Evolutionary conservation across 345 rosid genomes (phyloP).

Genomic region (Cardiospermum halicacabum): DNA sequence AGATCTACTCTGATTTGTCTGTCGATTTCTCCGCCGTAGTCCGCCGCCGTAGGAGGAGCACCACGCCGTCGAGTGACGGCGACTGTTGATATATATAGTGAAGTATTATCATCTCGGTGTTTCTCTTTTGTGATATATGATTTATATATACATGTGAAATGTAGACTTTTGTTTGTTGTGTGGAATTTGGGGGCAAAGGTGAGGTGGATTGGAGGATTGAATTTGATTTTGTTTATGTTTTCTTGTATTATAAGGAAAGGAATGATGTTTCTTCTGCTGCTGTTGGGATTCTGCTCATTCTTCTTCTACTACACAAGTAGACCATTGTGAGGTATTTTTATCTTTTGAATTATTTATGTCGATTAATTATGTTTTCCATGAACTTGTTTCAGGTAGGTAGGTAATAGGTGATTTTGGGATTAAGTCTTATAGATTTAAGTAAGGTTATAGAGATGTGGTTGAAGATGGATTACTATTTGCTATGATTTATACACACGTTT

Average conservation of each 20-base stretch:
- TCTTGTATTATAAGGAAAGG: slow-evolving; percentile 14
- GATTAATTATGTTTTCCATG: no score
- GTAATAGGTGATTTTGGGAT: no score
- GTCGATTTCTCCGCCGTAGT: slow-evolving; percentile 22
- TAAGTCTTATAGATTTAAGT: neutral
- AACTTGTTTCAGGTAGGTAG: no score
- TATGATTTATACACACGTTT: no score
- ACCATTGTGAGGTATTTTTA: slow-evolving; percentile 16
- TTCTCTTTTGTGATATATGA: no score
- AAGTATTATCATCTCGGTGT: slow-evolving; percentile 9
- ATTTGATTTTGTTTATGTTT: slow-evolving; percentile 6
- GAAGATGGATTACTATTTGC: neutral
- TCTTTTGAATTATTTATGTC: neutral
- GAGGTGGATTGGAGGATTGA: neutral
- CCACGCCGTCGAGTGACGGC: neutral
- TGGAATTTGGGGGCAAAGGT: neutral
- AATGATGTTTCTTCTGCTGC: slow-evolving; percentile 1
- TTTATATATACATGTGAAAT: neutral
- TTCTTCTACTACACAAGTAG: slow-evolving; percentile 4
- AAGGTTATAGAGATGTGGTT: neutral
- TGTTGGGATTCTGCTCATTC: slow-evolving; percentile 5
- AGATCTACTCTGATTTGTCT: slow-evolving; percentile 33
- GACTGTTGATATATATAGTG: neutral
- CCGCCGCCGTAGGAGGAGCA: slow-evolving; percentile 13
- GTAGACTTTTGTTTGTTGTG: neutral